Percentiles rank a stretch among this genome's conserved stretches.
phyloP scores from a whole-genome alignment of 108 stramenopile genomes.

The Schizochytrium sp. region DNA sequence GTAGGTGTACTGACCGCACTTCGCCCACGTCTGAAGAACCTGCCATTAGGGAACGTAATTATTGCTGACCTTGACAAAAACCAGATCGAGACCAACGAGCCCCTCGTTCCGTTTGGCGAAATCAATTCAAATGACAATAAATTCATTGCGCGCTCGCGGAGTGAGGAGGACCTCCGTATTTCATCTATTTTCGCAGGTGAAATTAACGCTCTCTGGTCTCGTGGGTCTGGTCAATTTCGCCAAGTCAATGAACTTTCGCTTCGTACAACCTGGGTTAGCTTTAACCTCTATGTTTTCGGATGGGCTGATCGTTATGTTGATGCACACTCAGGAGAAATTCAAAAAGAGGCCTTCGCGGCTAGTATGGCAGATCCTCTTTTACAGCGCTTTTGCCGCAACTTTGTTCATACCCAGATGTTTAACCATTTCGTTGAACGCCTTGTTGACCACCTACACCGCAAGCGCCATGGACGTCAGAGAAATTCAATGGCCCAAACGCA shows the following conservation, averaged over 20 bases:
- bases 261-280: background rate
- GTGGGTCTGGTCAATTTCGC: background rate
- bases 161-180: background rate
- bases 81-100: background rate
- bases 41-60: background rate
- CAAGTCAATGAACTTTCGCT: constrained; percentile 19
- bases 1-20: constrained; percentile 4
- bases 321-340: background rate
- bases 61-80: constrained; percentile 56
- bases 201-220: background rate
- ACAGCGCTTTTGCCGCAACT: background rate
- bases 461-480: background rate
- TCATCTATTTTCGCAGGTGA: constrained; percentile 47
- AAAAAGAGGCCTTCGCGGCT: constrained; percentile 44
- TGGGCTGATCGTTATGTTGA: constrained; percentile 13
- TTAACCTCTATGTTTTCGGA: constrained; percentile 46
- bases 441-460: background rate
- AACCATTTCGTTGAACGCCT: constrained; percentile 51
- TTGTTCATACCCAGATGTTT: constrained; percentile 58
- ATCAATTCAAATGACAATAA: background rate
- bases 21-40: background rate
- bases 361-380: background rate
- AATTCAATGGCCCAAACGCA: background rate
- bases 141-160: background rate
- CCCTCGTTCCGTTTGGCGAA: constrained; percentile 13